phyloP scores from a whole-genome alignment of 257 asterid species.

The Rhazya stricta region DNA sequence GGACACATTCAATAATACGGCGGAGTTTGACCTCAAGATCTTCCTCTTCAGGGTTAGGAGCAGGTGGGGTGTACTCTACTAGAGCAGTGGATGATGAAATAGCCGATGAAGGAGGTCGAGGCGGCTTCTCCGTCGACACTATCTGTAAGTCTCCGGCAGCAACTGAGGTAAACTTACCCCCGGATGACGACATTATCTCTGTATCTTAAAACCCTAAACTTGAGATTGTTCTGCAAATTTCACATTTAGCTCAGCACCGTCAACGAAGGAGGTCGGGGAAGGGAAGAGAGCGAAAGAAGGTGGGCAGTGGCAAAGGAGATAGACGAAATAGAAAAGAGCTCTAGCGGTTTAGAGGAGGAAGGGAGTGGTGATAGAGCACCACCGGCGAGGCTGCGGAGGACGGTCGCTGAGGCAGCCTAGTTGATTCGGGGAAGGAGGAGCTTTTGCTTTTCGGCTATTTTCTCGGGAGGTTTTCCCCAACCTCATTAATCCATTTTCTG shows the following conservation, averaged over 20 bases:
- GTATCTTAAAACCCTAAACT: background rate
- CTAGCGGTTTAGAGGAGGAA: background rate
- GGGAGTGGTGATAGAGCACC: background rate
- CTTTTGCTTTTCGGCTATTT: too few relatives aligned
- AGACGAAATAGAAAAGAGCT: background rate
- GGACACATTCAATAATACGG: slow-evolving; percentile 88
- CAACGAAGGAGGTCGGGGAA: background rate
- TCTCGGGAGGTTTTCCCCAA: too few relatives aligned
- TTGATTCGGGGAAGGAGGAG: background rate
- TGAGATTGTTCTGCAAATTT: background rate
- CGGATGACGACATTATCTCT: slow-evolving; percentile 38
- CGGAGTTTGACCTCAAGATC: slow-evolving; percentile 94
- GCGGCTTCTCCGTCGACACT: slow-evolving; percentile 52
- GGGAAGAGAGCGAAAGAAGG: background rate
- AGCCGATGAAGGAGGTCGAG: slow-evolving; percentile 44
- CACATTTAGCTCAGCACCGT: background rate
- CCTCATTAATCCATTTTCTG: too few relatives aligned
- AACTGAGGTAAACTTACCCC: slow-evolving; percentile 39
- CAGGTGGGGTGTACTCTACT: slow-evolving; percentile 67
- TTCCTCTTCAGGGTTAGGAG: slow-evolving; percentile 72
- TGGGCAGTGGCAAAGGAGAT: background rate
- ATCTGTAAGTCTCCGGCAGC: slow-evolving; percentile 65
- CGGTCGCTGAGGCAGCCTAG: background rate
- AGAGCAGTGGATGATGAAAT: slow-evolving; percentile 57
- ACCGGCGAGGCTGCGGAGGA: background rate